Conservation (phyloP, 169 alveolate species). For the Plasmodium gallinaceum region DNA sequence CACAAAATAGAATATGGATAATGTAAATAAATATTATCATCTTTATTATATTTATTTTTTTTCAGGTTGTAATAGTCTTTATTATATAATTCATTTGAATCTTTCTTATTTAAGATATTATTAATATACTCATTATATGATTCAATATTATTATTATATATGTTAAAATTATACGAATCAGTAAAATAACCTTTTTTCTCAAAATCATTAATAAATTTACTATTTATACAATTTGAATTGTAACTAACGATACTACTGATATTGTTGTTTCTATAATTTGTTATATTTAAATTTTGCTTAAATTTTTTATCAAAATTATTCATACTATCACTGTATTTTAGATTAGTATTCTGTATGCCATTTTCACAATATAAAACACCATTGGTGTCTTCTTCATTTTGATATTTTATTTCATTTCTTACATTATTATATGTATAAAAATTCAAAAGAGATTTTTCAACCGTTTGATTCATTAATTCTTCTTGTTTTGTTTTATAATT, state of each 20-base stretch:
- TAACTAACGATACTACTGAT: neutral
- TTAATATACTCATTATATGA: conserved; percentile 25
- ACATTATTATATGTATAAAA: conserved; percentile 24
- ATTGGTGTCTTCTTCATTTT: too few species aligned
- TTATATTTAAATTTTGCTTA: too few species aligned
- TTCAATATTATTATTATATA: conserved; percentile 5
- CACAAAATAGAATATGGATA: conserved; percentile 68
- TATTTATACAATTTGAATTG: neutral
- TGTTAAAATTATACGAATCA: conserved; percentile 3
- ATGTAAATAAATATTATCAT: conserved; percentile 44
- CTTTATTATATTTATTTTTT: neutral
- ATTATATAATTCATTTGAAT: neutral
- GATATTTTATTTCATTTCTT: neutral
- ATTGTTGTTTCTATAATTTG: neutral
- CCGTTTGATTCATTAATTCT: conserved; percentile 26
- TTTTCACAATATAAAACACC: too few species aligned
- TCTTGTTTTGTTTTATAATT: conserved; percentile 37
- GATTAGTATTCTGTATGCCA: too few species aligned
- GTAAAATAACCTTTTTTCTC: neutral
- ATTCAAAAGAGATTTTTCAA: conserved; percentile 24
- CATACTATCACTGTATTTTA: too few species aligned
- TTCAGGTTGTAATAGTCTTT: neutral
- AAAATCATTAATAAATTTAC: too few species aligned
- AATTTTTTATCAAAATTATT: too few species aligned
- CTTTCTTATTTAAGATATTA: conserved; percentile 6